phyloP scores from a whole-genome alignment of 164 flowering plant genomes.

The Tetracentron sinense region DNA sequence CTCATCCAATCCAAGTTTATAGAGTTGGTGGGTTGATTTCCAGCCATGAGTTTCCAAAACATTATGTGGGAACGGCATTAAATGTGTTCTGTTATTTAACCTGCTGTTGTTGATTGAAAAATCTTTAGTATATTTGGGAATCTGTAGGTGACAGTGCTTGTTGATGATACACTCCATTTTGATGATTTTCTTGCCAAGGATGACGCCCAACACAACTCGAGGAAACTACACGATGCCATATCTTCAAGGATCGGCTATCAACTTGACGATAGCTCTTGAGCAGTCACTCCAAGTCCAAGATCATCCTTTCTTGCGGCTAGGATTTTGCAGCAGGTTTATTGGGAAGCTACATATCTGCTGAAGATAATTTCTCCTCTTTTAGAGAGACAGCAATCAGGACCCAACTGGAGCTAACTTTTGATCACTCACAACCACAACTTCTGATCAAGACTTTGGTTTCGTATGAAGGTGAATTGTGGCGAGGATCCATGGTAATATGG shows the following conservation, averaged over 20 bases:
- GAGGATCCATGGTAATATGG: constrained; percentile 54
- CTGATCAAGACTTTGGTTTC: constrained; percentile 30
- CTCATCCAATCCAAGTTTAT: too few species aligned
- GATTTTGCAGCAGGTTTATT: constrained; percentile 66
- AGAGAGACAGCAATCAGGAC: constrained; percentile 11
- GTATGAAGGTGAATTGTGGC: constrained; percentile 52
- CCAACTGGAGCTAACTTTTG: constrained; percentile 10
- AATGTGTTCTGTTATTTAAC: too few species aligned
- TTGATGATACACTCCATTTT: constrained; percentile 83
- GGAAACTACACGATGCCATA: constrained; percentile 70
- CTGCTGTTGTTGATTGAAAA: too few species aligned
- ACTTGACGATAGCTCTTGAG: constrained; percentile 52
- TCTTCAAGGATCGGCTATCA: constrained; percentile 62
- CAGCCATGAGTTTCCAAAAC: too few species aligned
- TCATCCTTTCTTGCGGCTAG: constrained; percentile 37
- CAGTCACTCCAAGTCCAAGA: constrained; percentile 29
- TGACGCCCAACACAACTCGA: constrained; percentile 28
- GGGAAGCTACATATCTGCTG: constrained; percentile 53
- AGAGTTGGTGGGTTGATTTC: too few species aligned
- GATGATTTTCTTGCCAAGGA: constrained; percentile 57
- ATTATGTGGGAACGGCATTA: too few species aligned
- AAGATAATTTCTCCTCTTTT: constrained; percentile 18
- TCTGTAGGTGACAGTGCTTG: constrained; percentile 76
- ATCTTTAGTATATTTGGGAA: too few species aligned
- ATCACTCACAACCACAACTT: constrained; percentile 14